Evolutionary conservation across 495 filamentous ascomycete species (phyloP).

Genomic region (Podospora didyma): DNA sequence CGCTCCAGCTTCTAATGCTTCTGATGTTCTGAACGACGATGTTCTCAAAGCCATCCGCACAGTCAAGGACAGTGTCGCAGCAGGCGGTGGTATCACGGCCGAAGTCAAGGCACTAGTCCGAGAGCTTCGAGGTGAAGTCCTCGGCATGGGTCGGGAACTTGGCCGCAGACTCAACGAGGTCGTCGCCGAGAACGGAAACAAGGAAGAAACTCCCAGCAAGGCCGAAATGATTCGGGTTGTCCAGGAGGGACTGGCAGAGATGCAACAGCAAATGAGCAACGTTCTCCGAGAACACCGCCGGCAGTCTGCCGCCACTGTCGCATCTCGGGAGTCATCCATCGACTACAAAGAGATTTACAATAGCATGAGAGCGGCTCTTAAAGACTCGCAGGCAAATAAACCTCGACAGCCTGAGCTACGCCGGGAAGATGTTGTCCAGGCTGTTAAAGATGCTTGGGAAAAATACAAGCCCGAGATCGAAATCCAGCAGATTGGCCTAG

Average conservation of each 20-base stretch:
- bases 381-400: conserved; percentile 56
- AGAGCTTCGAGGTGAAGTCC: conserved; percentile 85
- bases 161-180: conserved; percentile 75
- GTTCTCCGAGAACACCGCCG: conserved; percentile 71
- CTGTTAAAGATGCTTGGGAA: conserved; percentile 84
- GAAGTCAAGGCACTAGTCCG: conserved; percentile 87
- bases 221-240: conserved; percentile 76
- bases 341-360: conserved; percentile 79
- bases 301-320: conserved; percentile 47
- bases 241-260: conserved; percentile 69
- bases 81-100: conserved; percentile 78
- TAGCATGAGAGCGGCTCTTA: conserved; percentile 71
- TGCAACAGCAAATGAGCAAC: conserved; percentile 74
- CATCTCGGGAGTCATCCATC: conserved; percentile 32
- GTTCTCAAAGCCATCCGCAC: conserved; percentile 71
- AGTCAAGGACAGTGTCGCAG: conserved; percentile 82
- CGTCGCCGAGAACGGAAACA: conserved; percentile 41
- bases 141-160: conserved; percentile 87
- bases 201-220: conserved; percentile 49
- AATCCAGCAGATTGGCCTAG: conserved; percentile 80
- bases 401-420: conserved; percentile 36
- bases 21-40: conserved; percentile 59
- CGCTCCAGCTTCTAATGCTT: conserved; percentile 23
- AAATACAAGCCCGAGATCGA: conserved; percentile 89
- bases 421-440: conserved; percentile 78